A percentile compares a stretch with the other conserved stretches of the same genome.
Conservation (phyloP, 2,329 filamentous ascomycete genomes). For the Coniella lustricola region DNA sequence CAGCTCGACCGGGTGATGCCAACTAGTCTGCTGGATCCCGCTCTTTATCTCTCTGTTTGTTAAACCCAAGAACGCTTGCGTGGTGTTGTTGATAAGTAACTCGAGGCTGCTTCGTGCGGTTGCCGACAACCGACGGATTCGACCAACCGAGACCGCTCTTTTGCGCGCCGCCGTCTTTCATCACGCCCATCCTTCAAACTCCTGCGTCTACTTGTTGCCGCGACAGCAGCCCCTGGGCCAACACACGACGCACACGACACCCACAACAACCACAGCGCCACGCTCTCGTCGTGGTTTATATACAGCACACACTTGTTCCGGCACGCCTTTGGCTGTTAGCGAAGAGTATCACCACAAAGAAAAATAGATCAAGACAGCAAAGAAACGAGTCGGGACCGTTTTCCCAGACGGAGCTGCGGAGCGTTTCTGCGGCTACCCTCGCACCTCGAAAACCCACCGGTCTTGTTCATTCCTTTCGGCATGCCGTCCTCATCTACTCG, state of each 20-base stretch:
- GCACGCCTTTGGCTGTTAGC: too few relatives aligned
- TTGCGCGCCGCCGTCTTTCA: neutral
- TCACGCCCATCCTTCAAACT: neutral
- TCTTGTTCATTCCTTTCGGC: neutral
- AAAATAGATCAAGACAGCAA: neutral
- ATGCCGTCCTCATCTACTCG: constrained; percentile 25
- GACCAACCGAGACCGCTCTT: constrained; percentile 2
- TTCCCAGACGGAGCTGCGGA: neutral
- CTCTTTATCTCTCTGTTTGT: neutral
- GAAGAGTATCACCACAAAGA: too few relatives aligned
- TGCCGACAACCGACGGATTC: constrained; percentile 1
- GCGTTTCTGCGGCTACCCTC: too few relatives aligned
- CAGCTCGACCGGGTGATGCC: too few relatives aligned
- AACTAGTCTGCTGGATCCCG: too few relatives aligned
- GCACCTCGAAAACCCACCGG: neutral
- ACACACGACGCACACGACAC: neutral
- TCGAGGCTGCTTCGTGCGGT: neutral
- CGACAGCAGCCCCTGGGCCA: neutral
- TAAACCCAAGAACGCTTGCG: neutral
- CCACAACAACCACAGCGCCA: neutral
- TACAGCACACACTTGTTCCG: too few relatives aligned
- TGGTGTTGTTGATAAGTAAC: neutral
- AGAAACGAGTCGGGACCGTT: neutral
- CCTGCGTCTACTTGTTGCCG: too few relatives aligned
- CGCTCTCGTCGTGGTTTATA: too few relatives aligned